Conservation (phyloP, 495 filamentous ascomycete species). For the Penicillium flavigenum region DNA sequence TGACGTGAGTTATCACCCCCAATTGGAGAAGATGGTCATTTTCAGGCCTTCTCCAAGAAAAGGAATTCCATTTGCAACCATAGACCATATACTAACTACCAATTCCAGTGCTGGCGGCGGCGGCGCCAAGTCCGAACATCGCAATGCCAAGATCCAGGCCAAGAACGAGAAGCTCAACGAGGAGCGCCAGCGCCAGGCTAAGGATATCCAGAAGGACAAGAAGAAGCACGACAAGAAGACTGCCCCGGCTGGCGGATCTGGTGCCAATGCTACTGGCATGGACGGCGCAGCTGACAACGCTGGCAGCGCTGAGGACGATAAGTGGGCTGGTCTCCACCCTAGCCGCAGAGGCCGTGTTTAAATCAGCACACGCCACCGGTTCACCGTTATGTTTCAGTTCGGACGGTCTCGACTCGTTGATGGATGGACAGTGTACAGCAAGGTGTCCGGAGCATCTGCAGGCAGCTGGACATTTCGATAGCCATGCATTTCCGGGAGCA, state of each 20-base stretch:
- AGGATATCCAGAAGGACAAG: conserved; percentile 52
- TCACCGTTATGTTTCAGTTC: not conserved
- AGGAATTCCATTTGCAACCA: not conserved
- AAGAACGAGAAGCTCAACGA: conserved; percentile 90
- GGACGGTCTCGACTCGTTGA: not conserved
- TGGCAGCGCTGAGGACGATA: conserved; percentile 17
- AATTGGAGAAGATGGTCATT: not conserved
- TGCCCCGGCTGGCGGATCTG: conserved; percentile 15
- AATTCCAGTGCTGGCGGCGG: conserved; percentile 68
- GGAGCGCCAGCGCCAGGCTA: conserved; percentile 61
- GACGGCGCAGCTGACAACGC: conserved; percentile 24
- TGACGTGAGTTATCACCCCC: conserved; percentile 61
- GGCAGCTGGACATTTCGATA: conserved; percentile 1
- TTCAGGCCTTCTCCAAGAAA: not conserved
- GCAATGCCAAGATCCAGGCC: conserved; percentile 71
- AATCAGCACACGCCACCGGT: conserved; percentile 12
- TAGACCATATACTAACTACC: conserved; percentile 13
- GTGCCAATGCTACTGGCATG: conserved; percentile 25
- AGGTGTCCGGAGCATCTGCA: conserved; percentile 4
- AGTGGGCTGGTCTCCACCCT: conserved; percentile 55
- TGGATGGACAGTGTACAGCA: conserved; percentile 6
- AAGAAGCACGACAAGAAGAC: conserved; percentile 32
- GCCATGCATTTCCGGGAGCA: conserved; percentile 7
- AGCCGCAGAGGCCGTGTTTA: conserved; percentile 55
- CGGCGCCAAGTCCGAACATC: conserved; percentile 63